phyloP scores from a whole-genome alignment of 805 yeast genomes.

The Phaffomyces antillensis region DNA sequence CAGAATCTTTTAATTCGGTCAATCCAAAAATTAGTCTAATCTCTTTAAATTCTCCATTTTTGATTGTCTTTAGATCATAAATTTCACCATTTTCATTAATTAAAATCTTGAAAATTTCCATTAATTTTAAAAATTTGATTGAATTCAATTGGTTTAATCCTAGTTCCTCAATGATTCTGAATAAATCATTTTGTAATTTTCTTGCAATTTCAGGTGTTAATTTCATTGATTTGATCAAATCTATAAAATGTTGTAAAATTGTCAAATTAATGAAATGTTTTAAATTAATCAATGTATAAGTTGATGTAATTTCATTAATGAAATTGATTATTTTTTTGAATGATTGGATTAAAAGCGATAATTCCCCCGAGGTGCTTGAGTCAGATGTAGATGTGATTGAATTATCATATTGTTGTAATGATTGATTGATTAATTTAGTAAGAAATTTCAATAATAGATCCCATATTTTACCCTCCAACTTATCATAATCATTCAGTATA shows the following conservation, averaged over 20 bases:
- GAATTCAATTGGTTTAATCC: too few species aligned
- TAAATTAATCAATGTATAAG: constrained; percentile 14
- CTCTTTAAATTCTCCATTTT: constrained; percentile 21
- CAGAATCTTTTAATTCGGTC: constrained; percentile 23
- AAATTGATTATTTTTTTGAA: constrained; percentile 19
- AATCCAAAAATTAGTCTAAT: constrained; percentile 19
- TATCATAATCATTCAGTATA: constrained; percentile 22
- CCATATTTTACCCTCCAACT: constrained; percentile 24
- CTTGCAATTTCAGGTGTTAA: too few species aligned
- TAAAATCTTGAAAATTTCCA: constrained; percentile 24
- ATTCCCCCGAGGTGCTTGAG: constrained; percentile 19
- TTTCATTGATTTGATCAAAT: too few species aligned
- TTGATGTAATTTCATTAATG: constrained; percentile 10
- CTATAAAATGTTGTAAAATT: too few species aligned
- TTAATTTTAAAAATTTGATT: neutral
- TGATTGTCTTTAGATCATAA: constrained; percentile 13
- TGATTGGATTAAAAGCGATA: constrained; percentile 19
- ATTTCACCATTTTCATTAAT: constrained; percentile 8
- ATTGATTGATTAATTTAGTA: constrained; percentile 22
- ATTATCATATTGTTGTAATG: constrained; percentile 3
- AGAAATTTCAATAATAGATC: constrained; percentile 25
- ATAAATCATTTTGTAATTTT: too few species aligned
- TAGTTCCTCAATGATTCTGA: too few species aligned
- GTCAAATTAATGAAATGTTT: constrained; percentile 15
- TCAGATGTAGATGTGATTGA: too few species aligned